Conservation (phyloP, 2,329 filamentous ascomycete species). For the Pseudopyricularia cyperi region DNA sequence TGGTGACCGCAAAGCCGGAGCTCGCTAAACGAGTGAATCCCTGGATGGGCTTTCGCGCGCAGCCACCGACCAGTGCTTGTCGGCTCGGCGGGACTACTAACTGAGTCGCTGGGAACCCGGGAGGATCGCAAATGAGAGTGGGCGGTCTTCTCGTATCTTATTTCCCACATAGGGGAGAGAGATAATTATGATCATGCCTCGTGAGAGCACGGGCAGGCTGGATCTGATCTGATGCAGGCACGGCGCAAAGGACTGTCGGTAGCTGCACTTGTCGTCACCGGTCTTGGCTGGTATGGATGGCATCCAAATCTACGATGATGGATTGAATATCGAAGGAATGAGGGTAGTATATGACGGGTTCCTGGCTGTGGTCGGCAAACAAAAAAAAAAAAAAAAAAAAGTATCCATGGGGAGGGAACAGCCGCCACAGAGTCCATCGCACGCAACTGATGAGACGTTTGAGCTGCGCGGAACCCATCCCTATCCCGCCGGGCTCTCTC, state of each 20-base stretch:
- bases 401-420: not conserved
- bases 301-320: too few species aligned
- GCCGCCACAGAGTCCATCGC: not conserved
- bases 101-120: not conserved
- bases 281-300: not conserved
- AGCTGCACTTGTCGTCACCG: not conserved
- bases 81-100: not conserved
- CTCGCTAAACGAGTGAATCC: not conserved
- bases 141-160: not conserved
- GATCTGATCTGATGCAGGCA: not conserved
- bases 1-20: not conserved
- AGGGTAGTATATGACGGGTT: slow-evolving; percentile 4
- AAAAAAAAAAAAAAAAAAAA: not conserved
- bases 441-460: not conserved
- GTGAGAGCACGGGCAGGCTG: not conserved
- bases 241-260: not conserved
- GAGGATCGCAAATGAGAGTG: not conserved
- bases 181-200: too few species aligned
- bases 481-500: not conserved
- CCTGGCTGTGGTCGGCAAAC: slow-evolving; percentile 2
- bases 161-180: too few species aligned
- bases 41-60: not conserved
- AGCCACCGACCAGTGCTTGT: not conserved
- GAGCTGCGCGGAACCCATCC: not conserved
- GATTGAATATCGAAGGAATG: too few species aligned